Conservation (phyloP, 495 filamentous ascomycete genomes). For the Penicillium silybi region DNA sequence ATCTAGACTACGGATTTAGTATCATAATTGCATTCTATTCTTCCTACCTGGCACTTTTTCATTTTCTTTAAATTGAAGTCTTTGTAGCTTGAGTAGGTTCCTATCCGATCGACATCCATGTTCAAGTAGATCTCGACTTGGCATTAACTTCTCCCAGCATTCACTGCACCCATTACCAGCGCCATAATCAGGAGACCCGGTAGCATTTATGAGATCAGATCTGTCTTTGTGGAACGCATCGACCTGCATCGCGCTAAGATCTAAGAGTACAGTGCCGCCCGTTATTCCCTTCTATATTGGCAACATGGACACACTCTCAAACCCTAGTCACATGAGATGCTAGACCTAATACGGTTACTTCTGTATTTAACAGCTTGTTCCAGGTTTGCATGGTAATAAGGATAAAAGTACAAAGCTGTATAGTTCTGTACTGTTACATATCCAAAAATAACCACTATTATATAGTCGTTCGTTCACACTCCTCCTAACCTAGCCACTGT, state of each 20-base stretch:
- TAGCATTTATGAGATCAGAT: no score
- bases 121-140: neutral
- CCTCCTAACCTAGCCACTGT: neutral
- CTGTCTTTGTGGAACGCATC: no score
- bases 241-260: no score
- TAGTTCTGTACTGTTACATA: no score
- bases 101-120: no score
- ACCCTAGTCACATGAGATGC: neutral
- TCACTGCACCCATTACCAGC: no score
- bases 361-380: conserved; percentile 1
- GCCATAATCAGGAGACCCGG: no score
- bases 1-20: conserved; percentile 21
- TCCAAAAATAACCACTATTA: neutral
- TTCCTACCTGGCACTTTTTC: neutral
- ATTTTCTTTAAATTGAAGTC: no score
- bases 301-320: neutral
- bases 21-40: conserved; percentile 7
- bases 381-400: neutral
- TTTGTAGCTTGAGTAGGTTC: no score
- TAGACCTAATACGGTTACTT: conserved; percentile 3
- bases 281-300: conserved; percentile 2
- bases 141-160: neutral
- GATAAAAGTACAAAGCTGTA: no score
- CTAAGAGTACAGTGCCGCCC: neutral
- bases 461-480: neutral